Base-by-base conservation (phyloP, 805 yeast genomes). In the Barnettozyma wickerhamii region DNA sequence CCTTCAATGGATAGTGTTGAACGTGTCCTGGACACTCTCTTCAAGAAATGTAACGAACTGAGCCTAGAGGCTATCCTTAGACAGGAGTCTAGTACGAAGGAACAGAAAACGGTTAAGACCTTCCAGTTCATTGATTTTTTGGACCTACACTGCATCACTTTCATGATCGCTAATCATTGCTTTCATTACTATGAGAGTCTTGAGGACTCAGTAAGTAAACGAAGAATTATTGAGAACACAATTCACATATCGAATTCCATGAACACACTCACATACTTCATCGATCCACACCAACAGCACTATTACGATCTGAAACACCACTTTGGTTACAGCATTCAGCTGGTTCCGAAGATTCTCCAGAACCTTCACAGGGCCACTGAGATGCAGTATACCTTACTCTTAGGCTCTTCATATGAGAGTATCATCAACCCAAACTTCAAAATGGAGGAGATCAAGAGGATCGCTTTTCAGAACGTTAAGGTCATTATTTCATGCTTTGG, bases 331-430 rank as follows among this genome's bases (percentile, higher is more conserved):
- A 32, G 29, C 19, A 36, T 43, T 19, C 43, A 43, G n/a, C 21
- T 43, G 14, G 33, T 43, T 10, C 43, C 46, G 33, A 43, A 30
- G n/a, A 43, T 43, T 21, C n/a, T 43, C n/a, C 43, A 43, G n/a
- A 20, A 33, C 14, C 28, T 43, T 10, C 46, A 43, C 13, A 32
- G 46, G 17, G 28, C 30, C 4, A 20, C 30, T 15, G 41, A 43
- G 15, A 14, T 39, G 6, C 46, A 43, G n/a, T 43, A 38, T 27
- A 39, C 41, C 13, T 14, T 43, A 6, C 24, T 38, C 21, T 20
- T 30, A 6, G 39, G 38, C 18, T 20, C 39, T 3, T 35, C 21
- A 13, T 36, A 39, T n/a, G 38, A 39, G 21, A 20, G 28, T 19
- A 29, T 32, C 7, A 5, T 33, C 10, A 19, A 17, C 6, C 19